Conservation (phyloP, 2,329 filamentous ascomycete species). For the Saccharata proteae region DNA sequence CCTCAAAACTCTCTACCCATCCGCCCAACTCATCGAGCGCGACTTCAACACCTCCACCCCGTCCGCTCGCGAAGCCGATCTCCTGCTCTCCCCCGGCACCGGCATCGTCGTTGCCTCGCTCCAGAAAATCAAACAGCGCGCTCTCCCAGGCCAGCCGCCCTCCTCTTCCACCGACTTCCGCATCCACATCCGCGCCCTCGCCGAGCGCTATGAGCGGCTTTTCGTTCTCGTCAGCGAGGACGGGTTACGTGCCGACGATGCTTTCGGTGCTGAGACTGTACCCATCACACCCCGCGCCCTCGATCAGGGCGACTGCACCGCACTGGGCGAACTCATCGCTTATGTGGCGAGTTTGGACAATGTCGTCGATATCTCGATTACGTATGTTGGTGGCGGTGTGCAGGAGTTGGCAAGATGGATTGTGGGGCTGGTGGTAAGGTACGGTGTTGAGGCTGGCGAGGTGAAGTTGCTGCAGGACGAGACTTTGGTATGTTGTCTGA, state of each 20-base stretch:
- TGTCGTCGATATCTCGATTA: constrained; percentile 16
- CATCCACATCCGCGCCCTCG: constrained; percentile 33
- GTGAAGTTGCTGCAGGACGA: constrained; percentile 41
- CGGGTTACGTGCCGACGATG: too few species aligned
- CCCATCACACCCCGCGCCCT: constrained; percentile 11
- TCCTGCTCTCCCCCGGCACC: constrained; percentile 55
- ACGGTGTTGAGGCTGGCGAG: constrained; percentile 14
- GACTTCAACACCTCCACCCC: constrained; percentile 31
- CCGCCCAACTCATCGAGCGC: constrained; percentile 46
- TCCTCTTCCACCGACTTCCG: constrained; percentile 13
- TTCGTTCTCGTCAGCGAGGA: constrained; percentile 52
- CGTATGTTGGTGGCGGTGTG: constrained; percentile 32
- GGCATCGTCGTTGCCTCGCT: constrained; percentile 62
- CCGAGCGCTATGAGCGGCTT: constrained; percentile 54
- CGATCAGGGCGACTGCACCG: constrained; percentile 19
- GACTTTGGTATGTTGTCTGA: too few species aligned
- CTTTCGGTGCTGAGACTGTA: too few species aligned
- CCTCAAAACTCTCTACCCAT: constrained; percentile 38
- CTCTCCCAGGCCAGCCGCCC: constrained; percentile 48
- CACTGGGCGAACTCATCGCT: constrained; percentile 18
- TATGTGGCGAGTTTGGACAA: constrained; percentile 13
- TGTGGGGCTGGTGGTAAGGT: constrained; percentile 18
- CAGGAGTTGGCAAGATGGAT: constrained; percentile 22
- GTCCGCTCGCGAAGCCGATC: constrained; percentile 49
- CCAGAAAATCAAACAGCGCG: constrained; percentile 58